These are phyloP conservation scores for Hypoxylon sp. DNA, from an alignment of 2,329 filamentous ascomycete genomes.

Conservation along the genomic window DNA sequence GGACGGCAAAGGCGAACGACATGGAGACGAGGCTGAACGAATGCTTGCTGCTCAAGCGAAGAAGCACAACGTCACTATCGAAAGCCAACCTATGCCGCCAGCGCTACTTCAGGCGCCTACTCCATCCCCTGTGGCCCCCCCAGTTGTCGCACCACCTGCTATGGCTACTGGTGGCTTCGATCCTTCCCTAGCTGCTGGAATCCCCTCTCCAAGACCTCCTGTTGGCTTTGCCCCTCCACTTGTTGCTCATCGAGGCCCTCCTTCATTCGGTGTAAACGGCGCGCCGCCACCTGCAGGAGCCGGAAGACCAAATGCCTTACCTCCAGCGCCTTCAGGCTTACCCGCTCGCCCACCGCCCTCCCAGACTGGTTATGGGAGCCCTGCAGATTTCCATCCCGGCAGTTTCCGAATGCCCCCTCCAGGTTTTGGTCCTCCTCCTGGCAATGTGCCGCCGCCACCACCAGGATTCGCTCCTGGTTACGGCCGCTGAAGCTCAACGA, in stretches of 20 bases:
- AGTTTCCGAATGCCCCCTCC: constrained; percentile 60
- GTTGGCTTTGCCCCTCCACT: constrained; percentile 55
- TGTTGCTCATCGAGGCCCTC: constrained; percentile 51
- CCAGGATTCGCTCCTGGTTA: constrained; percentile 53
- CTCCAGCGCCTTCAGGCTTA: constrained; percentile 70
- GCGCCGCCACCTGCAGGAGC: constrained; percentile 54
- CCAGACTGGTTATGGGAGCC: constrained; percentile 78
- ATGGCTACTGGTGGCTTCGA: constrained; percentile 52
- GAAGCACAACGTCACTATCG: constrained; percentile 91
- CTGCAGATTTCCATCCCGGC: constrained; percentile 66
- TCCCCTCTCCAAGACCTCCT: constrained; percentile 59
- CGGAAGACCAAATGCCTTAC: constrained; percentile 60
- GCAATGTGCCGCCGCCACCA: constrained; percentile 48
- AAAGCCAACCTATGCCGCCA: constrained; percentile 81
- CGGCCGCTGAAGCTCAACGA: constrained; percentile 43
- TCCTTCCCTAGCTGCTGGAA: constrained; percentile 53
- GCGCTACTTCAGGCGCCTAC: constrained; percentile 72
- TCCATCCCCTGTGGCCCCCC: constrained; percentile 49
- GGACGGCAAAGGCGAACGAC: constrained; percentile 95
- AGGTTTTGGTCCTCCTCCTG: constrained; percentile 61
- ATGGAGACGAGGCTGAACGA: constrained; percentile 94
- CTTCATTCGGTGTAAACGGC: constrained; percentile 59
- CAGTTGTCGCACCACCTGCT: constrained; percentile 46
- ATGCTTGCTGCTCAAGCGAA: constrained; percentile 93
- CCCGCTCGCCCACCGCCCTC: constrained; percentile 80